Base-by-base conservation (phyloP, 225 moss, liverwort and hornwort species). In the Antitrichia curtipendula region DNA sequence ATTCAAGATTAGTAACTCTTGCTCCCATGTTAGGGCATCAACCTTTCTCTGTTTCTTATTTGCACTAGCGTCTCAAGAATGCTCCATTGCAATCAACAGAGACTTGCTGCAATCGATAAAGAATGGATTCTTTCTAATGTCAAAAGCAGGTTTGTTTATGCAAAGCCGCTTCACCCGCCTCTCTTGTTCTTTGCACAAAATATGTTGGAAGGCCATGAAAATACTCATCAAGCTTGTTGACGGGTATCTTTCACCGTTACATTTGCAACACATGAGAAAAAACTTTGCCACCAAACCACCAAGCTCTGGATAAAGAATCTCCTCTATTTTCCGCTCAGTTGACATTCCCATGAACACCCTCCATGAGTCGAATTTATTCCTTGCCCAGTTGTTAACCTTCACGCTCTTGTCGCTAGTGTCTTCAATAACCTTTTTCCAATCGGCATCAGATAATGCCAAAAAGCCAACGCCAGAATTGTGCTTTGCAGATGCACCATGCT, bases 81-180 rank as follows among this genome's bases (percentile, higher is more conserved):
- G 70, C 15, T 70, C 70, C 41, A 70, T 70, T 41, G 41, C 70
- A 41, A 40, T 14, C 8, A 70, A 1, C 0, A 69, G 1, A 24
- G 22, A 21, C 25, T 40, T 24, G 5, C 0, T 14, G 15, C 70
- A 24, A 70, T 70, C 1, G 0, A 25, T 40, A 5, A 70, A 69
- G 25, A 70, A 70, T 0, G 5, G 41, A 70, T 41, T 70, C 3
- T 25, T 70, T 41, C 5, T 41, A 4, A 41, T 70, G 15, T 70
- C 14, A 8, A 70, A 41, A 1, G 3, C 0, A 70, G 1, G 14
- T 25, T 69, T 1, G 2, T 15, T 70, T 8, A 41, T 5, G 0
- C 24, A 24, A 70, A 70, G 70, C 5, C 1, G 5, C 25, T 70
- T 70, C 70, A 41, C 15, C 0, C 8, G 1, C 13, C 8, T 70